Conservation (phyloP, 78 protist genomes). For the Monosiga brevicollis region DNA sequence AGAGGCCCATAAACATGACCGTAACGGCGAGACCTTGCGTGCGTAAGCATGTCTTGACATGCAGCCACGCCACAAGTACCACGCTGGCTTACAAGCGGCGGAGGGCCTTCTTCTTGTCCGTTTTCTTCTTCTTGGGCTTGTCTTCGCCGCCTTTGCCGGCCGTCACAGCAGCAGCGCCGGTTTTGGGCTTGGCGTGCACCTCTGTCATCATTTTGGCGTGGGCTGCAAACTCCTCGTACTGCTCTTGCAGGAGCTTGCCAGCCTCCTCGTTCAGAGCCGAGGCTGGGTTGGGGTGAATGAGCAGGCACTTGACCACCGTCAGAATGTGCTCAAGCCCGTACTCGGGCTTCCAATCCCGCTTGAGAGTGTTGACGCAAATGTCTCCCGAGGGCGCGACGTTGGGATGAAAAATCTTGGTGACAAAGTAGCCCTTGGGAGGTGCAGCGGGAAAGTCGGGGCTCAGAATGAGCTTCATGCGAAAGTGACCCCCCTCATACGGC, state of each 20-base stretch:
- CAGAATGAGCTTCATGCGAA: slow-evolving; percentile 61
- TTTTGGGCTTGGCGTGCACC: slow-evolving; percentile 46
- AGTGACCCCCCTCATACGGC: slow-evolving; percentile 93
- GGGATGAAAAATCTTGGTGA: slow-evolving; percentile 95
- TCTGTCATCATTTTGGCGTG: slow-evolving; percentile 70
- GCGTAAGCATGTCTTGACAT: too few species aligned
- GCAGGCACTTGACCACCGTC: slow-evolving; percentile 82
- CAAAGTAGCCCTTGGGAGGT: slow-evolving; percentile 92
- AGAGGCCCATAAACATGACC: too few species aligned
- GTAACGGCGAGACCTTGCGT: too few species aligned
- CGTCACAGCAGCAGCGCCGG: background rate
- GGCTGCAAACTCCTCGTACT: slow-evolving; percentile 74
- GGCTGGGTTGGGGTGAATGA: slow-evolving; percentile 95
- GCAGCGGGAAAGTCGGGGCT: slow-evolving; percentile 72
- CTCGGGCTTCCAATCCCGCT: slow-evolving; percentile 91
- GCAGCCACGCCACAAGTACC: too few species aligned
- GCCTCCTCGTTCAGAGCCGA: slow-evolving; percentile 98
- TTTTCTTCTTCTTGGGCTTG: slow-evolving; percentile 1
- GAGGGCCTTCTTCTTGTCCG: slow-evolving; percentile 9
- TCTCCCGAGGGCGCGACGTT: slow-evolving; percentile 91
- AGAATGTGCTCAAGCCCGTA: slow-evolving; percentile 78
- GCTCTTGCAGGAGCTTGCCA: slow-evolving; percentile 81
- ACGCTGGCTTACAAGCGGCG: slow-evolving; percentile 13
- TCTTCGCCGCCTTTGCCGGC: background rate
- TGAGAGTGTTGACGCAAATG: slow-evolving; percentile 94